A percentile compares a stretch with the other conserved stretches of the same genome.
Evolutionary conservation across 116 monocot genomes (phyloP).

Genomic region (Trichopus zeylanicus): DNA sequence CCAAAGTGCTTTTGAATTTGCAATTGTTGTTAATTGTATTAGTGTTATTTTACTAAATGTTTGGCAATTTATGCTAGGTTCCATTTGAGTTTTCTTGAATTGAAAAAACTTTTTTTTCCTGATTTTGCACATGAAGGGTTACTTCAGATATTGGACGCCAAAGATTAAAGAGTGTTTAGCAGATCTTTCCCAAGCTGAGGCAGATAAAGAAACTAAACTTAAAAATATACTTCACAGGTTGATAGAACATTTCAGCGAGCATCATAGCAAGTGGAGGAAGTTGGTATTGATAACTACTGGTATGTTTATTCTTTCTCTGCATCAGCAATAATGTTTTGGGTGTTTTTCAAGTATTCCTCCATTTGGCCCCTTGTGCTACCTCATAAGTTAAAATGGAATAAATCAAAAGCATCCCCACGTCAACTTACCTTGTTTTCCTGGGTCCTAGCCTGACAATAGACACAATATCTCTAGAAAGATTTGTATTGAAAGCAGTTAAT

Average conservation of each 20-base stretch:
- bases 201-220: slow-evolving; percentile 69
- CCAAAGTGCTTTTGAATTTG: no score
- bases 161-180: slow-evolving; percentile 56
- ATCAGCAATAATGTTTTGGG: background rate
- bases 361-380: no score
- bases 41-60: no score
- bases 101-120: slow-evolving; percentile 1
- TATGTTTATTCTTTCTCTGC: slow-evolving; percentile 6
- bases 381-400: no score
- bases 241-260: slow-evolving; percentile 49
- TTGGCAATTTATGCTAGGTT: no score
- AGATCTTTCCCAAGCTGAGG: slow-evolving; percentile 71
- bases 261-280: slow-evolving; percentile 73
- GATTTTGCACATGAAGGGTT: slow-evolving; percentile 46
- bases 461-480: no score
- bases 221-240: slow-evolving; percentile 67
- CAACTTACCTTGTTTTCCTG: no score
- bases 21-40: no score
- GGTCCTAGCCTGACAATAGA: no score
- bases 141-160: slow-evolving; percentile 76
- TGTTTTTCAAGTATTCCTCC: background rate
- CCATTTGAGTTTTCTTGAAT: no score
- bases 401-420: no score
- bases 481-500: background rate
- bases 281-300: slow-evolving; percentile 74